Conservation (phyloP, 139 green algal genomes). For the Gonium pectorale region DNA sequence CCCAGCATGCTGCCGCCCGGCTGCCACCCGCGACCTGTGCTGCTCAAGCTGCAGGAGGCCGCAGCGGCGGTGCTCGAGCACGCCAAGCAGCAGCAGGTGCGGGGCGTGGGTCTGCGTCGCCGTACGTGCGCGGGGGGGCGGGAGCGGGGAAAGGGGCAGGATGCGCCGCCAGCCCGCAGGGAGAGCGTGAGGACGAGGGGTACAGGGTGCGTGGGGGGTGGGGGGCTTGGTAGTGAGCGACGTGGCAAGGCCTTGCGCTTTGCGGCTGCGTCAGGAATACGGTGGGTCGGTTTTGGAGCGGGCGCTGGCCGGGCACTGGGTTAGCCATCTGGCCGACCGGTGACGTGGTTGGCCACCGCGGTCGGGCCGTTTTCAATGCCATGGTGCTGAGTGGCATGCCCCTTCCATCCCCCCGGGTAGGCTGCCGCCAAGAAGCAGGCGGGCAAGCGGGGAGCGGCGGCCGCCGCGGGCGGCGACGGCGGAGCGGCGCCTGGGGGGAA, state of each 20-base stretch:
- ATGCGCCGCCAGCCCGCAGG: not conserved
- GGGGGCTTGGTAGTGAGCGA: not conserved
- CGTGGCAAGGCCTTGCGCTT: not conserved
- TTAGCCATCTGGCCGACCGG: no score
- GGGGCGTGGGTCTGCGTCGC: not conserved
- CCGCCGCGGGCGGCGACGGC: not conserved
- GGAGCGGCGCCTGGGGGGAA: not conserved
- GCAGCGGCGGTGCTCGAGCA: not conserved
- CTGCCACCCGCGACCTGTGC: conserved; percentile 44
- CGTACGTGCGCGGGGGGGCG: not conserved
- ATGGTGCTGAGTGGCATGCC: no score
- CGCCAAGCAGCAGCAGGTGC: conserved; percentile 31
- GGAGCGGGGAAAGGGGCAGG: not conserved
- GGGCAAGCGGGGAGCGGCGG: conserved; percentile 9
- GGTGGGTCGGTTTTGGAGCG: no score
- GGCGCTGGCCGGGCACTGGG: no score
- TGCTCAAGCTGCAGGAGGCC: conserved; percentile 39
- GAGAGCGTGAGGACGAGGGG: not conserved
- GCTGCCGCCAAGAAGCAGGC: conserved; percentile 6
- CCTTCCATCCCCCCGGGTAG: not conserved
- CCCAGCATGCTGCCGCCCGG: conserved; percentile 37
- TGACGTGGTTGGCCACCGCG: no score
- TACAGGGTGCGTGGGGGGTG: not conserved
- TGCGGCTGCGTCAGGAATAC: no score
- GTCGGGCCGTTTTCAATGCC: no score